phyloP scores from a whole-genome alignment of 805 yeast genomes.

The Saccharomycopsis selenospora region DNA sequence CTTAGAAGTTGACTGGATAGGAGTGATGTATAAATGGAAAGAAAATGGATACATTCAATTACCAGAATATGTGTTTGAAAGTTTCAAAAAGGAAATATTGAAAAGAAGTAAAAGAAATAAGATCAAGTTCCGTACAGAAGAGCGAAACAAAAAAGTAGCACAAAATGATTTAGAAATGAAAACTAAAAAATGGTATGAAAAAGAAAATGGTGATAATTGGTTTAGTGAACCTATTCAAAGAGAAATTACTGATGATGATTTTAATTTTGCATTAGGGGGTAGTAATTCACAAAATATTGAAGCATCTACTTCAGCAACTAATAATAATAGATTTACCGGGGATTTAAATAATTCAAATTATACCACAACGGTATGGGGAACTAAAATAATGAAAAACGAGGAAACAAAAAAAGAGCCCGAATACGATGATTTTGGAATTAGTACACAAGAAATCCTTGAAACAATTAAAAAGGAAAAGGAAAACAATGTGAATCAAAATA shows the following conservation, averaged over 20 bases:
- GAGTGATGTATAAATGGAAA: slow-evolving; percentile 27
- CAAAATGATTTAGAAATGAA: slow-evolving; percentile 51
- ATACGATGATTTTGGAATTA: slow-evolving; percentile 9
- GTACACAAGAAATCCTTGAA: slow-evolving; percentile 9
- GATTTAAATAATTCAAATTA: background rate
- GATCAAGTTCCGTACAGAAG: slow-evolving; percentile 50
- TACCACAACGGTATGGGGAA: slow-evolving; percentile 21
- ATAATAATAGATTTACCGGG: background rate
- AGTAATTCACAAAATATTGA: too few species aligned
- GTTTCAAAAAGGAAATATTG: slow-evolving; percentile 47
- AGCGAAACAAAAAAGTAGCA: slow-evolving; percentile 49
- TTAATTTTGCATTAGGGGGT: background rate
- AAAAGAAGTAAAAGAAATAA: slow-evolving; percentile 48
- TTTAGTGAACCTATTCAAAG: background rate
- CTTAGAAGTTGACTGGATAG: slow-evolving; percentile 79
- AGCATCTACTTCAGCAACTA: background rate
- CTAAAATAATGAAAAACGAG: slow-evolving; percentile 9
- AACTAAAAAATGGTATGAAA: slow-evolving; percentile 50
- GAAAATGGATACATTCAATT: slow-evolving; percentile 24
- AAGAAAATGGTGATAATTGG: slow-evolving; percentile 41
- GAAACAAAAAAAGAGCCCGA: slow-evolving; percentile 5
- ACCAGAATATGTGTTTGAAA: slow-evolving; percentile 37
- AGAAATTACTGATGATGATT: background rate
- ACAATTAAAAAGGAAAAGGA: slow-evolving; percentile 6
- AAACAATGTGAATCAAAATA: background rate